These are phyloP conservation scores for Eucalyptus pumila DNA, from an alignment of 345 rosid genomes.

Conservation along the genomic window DNA sequence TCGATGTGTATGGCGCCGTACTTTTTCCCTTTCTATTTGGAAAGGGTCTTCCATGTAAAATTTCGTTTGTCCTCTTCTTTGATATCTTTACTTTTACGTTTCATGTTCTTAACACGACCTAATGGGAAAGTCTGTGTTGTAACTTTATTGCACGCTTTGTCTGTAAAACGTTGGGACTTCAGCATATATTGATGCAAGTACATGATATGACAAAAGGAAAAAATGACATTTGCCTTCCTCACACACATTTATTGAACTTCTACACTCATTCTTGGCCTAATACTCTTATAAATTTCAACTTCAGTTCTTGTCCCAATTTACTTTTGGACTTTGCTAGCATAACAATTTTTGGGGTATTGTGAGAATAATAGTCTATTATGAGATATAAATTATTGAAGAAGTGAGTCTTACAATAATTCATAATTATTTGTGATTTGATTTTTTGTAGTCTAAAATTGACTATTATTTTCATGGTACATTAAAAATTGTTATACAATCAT, in stretches of 20 bases:
- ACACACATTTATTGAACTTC: background rate
- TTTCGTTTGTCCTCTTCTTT: background rate
- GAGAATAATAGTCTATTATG: too few species aligned
- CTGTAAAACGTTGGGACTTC: background rate
- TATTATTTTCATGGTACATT: rapidly evolving
- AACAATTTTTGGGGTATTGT: too few species aligned
- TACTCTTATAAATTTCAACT: too few species aligned
- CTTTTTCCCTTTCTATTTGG: background rate
- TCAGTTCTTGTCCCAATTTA: too few species aligned
- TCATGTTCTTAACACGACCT: background rate
- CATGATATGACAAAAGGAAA: background rate
- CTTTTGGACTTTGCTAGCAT: too few species aligned
- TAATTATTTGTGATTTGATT: too few species aligned
- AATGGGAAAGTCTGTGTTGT: background rate
- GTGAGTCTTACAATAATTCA: rapidly evolving
- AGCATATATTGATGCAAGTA: background rate
- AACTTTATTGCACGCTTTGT: background rate
- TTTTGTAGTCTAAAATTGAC: rapidly evolving
- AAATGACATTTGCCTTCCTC: background rate
- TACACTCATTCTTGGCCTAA: background rate
- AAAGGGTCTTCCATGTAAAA: background rate
- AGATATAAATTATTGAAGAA: too few species aligned
- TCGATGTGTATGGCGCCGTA: background rate
- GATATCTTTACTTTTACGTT: background rate
- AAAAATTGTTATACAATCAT: too few species aligned